Evolutionary conservation across 2,329 filamentous ascomycete species (phyloP), one percentile per base, ranked within the genome.

Genomic region (Cercospora zeina): DNA sequence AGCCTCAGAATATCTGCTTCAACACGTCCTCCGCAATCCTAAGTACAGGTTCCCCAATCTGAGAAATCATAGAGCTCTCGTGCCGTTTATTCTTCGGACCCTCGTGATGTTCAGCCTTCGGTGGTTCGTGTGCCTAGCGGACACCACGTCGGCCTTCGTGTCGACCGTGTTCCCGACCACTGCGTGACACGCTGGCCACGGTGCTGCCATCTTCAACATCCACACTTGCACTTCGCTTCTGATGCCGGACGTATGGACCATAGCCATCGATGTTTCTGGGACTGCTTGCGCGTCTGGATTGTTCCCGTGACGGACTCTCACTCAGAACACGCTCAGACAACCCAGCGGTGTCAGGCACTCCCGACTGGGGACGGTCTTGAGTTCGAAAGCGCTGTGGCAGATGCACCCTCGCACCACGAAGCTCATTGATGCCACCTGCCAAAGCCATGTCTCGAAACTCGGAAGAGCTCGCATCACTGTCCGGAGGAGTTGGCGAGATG

Each of bases 401-500:
- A 24, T 16, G 10, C 39, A 45, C 21, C 16, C 21, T 10, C 11
- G 39, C 39, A 24, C 39, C 39, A 2, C 39, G 19, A 45, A 30
- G 47, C 47, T 51, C 24, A 24, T 31, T 21, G 24, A 51, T 33
- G 47, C n/a, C 47, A 30, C 14, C 47, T 51, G 47, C 24, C 8
- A 33, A n/a, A 16, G 24, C 14, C 5, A 51, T 16, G 30, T 13
- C 47, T n/a, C 47, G 68, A 42, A 71, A 70, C 24, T 68, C 61
- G 5, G 64, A 60, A 21, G 70, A 72, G 62, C 67, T 71, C 37
- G 70, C 71, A 45, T 74, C 69, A 61, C 71, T 72, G 33, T 62
- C 62, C 13, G 71, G 72, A 33, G 72, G 72, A 19, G 72, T 73
- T 9, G 72, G 71, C 42, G 72, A 73, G 58, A 73, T 63, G 30